Conservation (phyloP, 257 asterid species). For the Leonotis leonurus region DNA sequence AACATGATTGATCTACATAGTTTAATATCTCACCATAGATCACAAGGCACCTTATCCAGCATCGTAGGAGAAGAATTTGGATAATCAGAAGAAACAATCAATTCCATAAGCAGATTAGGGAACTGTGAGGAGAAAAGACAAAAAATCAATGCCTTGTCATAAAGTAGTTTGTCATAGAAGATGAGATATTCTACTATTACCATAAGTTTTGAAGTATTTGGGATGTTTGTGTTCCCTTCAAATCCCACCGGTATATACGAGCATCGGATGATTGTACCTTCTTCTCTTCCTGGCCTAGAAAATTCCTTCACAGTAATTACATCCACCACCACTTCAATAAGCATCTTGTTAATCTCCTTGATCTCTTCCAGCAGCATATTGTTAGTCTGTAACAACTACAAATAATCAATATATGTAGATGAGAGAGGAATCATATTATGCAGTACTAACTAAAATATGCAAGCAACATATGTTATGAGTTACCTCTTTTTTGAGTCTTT, state of each 20-base stretch:
- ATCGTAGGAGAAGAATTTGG: constrained; percentile 42
- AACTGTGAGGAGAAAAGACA: constrained; percentile 25
- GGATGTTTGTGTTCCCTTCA: constrained; percentile 7
- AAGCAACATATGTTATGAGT: background rate
- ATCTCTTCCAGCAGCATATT: constrained; percentile 36
- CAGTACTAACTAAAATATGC: background rate
- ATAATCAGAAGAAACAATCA: constrained; percentile 37
- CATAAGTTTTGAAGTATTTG: constrained; percentile 17
- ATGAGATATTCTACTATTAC: constrained; percentile 18
- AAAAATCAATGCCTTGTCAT: background rate
- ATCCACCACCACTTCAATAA: constrained; percentile 39
- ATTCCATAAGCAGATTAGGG: constrained; percentile 30
- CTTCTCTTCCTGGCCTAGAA: constrained; percentile 7
- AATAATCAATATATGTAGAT: background rate
- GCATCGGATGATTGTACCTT: constrained; percentile 27
- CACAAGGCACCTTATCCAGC: constrained; percentile 19
- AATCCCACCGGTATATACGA: constrained; percentile 35
- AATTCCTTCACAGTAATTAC: constrained; percentile 24
- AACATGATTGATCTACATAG: background rate
- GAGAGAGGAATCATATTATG: background rate
- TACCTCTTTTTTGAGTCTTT: constrained; percentile 31
- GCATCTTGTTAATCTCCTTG: constrained; percentile 33
- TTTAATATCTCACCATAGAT: constrained; percentile 31
- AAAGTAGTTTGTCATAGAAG: background rate
- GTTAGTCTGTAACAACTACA: constrained; percentile 20